Evolutionary conservation across 2,329 filamentous ascomycete species (phyloP).

Genomic region (Gremmenia infestans): DNA sequence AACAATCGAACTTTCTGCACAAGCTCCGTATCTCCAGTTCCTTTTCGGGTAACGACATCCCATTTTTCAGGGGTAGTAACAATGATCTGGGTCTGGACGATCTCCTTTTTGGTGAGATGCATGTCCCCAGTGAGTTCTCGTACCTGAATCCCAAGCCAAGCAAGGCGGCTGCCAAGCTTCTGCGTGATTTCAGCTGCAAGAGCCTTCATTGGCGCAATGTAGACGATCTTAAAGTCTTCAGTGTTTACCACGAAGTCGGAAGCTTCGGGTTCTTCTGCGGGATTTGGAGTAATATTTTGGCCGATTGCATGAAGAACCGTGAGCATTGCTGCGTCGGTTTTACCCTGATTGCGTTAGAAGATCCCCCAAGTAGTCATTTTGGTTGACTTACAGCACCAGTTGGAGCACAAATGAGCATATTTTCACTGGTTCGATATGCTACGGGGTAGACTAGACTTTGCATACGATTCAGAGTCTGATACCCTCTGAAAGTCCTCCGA

Average conservation of each 20-base stretch:
- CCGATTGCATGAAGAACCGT: conserved; percentile 87
- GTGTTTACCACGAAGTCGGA: conserved; percentile 76
- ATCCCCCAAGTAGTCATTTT: background rate
- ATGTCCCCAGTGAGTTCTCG: conserved; percentile 97
- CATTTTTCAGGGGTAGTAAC: conserved; percentile 99
- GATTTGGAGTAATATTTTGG: conserved; percentile 78
- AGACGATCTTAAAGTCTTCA: conserved; percentile 96
- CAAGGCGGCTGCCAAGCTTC: conserved; percentile 84
- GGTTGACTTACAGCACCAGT: conserved; percentile 69
- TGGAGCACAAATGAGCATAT: conserved; percentile 97
- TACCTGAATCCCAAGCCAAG: conserved; percentile 89
- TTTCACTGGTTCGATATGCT: conserved; percentile 92
- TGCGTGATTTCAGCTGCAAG: conserved; percentile 93
- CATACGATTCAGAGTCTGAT: conserved; percentile 94
- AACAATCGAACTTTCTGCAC: conserved; percentile 94
- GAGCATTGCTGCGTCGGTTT: conserved; percentile 97
- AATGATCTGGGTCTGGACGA: conserved; percentile 93
- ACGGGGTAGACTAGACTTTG: conserved; percentile 95
- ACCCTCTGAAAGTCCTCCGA: conserved; percentile 85
- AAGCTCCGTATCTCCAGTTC: conserved; percentile 92
- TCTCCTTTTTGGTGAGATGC: conserved; percentile 96
- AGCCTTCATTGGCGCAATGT: conserved; percentile 98
- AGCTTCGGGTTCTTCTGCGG: conserved; percentile 65
- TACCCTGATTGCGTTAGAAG: conserved; percentile 53
- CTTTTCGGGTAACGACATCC: conserved; percentile 97